Conservation (phyloP, 345 rosid species). For the Salix suchowensis region DNA sequence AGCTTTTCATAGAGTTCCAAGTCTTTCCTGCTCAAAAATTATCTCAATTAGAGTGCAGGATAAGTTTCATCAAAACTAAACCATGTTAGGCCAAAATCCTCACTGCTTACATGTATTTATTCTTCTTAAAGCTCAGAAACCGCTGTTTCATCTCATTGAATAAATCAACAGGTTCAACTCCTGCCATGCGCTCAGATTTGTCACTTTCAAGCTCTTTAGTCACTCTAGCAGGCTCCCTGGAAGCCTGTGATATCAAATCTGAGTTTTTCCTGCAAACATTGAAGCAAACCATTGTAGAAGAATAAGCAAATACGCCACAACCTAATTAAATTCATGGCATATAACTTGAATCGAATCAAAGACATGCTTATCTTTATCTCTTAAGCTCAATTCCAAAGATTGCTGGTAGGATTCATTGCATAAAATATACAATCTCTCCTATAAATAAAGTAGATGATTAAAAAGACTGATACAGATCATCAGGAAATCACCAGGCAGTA, state of each 20-base stretch:
- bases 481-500: neutral
- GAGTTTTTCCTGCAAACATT: neutral
- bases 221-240: constrained; percentile 33
- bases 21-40: constrained; percentile 56
- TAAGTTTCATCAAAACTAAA: constrained; percentile 10
- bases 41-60: neutral
- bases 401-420: constrained; percentile 25
- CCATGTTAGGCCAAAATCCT: neutral
- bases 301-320: constrained; percentile 6
- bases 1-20: constrained; percentile 59
- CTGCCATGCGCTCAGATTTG: constrained; percentile 24
- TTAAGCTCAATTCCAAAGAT: constrained; percentile 28
- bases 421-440: constrained; percentile 27
- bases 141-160: constrained; percentile 61
- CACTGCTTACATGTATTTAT: constrained; percentile 59
- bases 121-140: constrained; percentile 64
- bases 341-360: constrained; percentile 12
- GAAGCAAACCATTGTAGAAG: constrained; percentile 7
- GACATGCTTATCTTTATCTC: constrained; percentile 42
- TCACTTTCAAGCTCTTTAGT: constrained; percentile 32
- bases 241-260: constrained; percentile 34
- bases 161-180: constrained; percentile 35
- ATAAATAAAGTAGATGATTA: constrained; percentile 23
- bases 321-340: neutral
- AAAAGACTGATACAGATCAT: neutral